These are phyloP conservation scores for Penicillium janthinellum DNA, from an alignment of 2,329 filamentous ascomycete genomes.

Conservation along the genomic window DNA sequence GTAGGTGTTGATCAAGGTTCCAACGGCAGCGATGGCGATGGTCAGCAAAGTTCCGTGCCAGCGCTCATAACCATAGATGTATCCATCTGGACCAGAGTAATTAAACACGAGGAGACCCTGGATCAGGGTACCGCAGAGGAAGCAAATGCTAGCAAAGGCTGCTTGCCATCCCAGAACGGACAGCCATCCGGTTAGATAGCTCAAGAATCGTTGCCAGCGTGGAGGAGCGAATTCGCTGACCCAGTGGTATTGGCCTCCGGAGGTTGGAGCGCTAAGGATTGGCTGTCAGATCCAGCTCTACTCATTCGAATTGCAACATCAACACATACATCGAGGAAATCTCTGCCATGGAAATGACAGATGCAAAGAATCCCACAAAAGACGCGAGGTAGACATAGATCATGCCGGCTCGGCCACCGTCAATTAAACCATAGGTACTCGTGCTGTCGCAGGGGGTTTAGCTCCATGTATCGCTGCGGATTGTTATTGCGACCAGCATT, in stretches of 20 bases:
- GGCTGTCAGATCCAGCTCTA: background rate
- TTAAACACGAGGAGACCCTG: slow-evolving; percentile 40
- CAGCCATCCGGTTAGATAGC: slow-evolving; percentile 44
- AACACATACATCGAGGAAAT: slow-evolving; percentile 40
- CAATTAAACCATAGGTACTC: slow-evolving; percentile 32
- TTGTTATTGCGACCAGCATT: background rate
- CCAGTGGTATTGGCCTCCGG: slow-evolving; percentile 47
- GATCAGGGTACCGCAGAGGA: slow-evolving; percentile 37
- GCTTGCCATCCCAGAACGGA: slow-evolving; percentile 43
- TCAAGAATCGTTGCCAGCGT: slow-evolving; percentile 37
- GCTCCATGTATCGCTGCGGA: slow-evolving; percentile 6
- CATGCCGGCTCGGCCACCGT: slow-evolving; percentile 41
- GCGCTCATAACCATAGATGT: slow-evolving; percentile 24
- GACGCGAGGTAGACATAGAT: slow-evolving; percentile 42
- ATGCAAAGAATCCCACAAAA: slow-evolving; percentile 41
- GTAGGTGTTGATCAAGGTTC: slow-evolving; percentile 55
- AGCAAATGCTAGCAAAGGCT: slow-evolving; percentile 37
- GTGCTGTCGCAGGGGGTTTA: slow-evolving; percentile 13
- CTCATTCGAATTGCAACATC: background rate
- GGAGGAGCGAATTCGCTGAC: slow-evolving; percentile 41
- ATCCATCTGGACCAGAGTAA: slow-evolving; percentile 26
- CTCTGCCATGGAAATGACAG: slow-evolving; percentile 45
- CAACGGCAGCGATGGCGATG: slow-evolving; percentile 51
- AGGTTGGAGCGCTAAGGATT: slow-evolving; percentile 36
- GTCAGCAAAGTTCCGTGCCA: slow-evolving; percentile 51